Evolutionary conservation across 805 yeast genomes (phyloP), one percentile per base, ranked within the genome.

Genomic region (Barnettozyma siamensis): DNA sequence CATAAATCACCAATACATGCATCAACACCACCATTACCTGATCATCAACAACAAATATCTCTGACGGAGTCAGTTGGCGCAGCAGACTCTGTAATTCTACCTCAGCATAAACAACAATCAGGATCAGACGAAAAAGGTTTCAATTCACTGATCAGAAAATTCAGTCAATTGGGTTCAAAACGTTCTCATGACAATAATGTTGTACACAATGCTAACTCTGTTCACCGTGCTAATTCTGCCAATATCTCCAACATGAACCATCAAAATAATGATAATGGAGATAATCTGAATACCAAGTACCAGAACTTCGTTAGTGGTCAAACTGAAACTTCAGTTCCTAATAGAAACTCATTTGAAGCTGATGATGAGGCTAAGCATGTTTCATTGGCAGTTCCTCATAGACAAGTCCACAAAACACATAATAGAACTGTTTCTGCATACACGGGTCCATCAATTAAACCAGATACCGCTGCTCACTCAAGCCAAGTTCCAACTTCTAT

Each of bases 1-100:
- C 75, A 65, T 65, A 77, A 57, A 53, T 76, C 63, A 58, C 77
- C 76, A 63, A 69, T 27, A 65, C 74, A 7, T 73, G 69, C 49
- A 60, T 64, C 49, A 57, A 60, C 42, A 63, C 73, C 69, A 56
- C 50, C 64, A 31, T 44, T 57, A 2, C 57, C 65, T 53, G 65
- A 53, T 61, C 71, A 33, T 45, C 31, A 72, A 65, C 53, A 72
- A 65, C 54, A 70, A 69, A 29, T 72, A 55, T 47, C 66, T 63
- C 7, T 73, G 64, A 29, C 75, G 66, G 44, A 69, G 50, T 35
- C 74, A 48, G 7, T 66, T 52, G 38, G 69, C 64, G 35, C 64
- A 59, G 31, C 66, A 41, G 46, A 69, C 50, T 49, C 63, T 13
- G 35, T 47, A 1, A 35, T 45, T 17, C 46, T 48, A n/a, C 57